A percentile compares a stretch with the other conserved stretches of the same genome.
Conservation (phyloP, 768 basidiomycete genomes). For the Pholiota conissans region DNA sequence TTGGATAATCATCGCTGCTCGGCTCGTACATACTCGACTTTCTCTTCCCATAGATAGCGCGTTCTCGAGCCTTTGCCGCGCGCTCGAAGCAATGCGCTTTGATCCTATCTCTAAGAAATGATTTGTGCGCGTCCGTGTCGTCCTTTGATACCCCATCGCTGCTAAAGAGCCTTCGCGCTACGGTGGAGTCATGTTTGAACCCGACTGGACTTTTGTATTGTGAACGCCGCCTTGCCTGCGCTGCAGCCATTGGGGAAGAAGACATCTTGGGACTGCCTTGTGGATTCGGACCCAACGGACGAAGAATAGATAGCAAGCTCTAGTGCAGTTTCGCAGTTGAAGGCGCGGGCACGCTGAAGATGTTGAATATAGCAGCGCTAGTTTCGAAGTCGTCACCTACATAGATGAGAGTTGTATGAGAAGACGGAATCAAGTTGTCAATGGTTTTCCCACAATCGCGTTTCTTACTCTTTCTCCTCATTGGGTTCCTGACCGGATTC, state of each 20-base stretch:
- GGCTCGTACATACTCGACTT: conserved; percentile 30
- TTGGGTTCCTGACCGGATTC: too few relatives aligned
- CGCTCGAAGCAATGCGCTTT: conserved; percentile 63
- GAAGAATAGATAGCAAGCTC: too few relatives aligned
- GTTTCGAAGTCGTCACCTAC: too few relatives aligned
- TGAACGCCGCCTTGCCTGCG: conserved; percentile 50
- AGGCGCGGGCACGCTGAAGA: too few relatives aligned
- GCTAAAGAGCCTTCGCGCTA: conserved; percentile 1
- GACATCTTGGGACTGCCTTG: conserved; percentile 33
- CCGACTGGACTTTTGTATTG: conserved; percentile 47
- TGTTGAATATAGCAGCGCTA: too few relatives aligned
- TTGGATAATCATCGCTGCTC: conserved; percentile 51
- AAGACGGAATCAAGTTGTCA: too few relatives aligned
- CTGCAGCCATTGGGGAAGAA: conserved; percentile 46
- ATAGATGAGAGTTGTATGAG: too few relatives aligned
- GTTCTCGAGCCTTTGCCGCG: conserved; percentile 54
- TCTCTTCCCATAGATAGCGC: conserved; percentile 41
- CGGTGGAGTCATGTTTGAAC: conserved; percentile 3
- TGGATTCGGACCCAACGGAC: too few relatives aligned
- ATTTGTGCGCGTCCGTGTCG: conserved; percentile 42
- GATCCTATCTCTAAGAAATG: conserved; percentile 59
- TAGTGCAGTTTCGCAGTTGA: too few relatives aligned
- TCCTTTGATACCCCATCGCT: not conserved
- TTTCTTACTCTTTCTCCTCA: too few relatives aligned
- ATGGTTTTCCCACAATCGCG: too few relatives aligned